Evolutionary conservation across 345 rosid species (phyloP).

Genomic region (Aquilaria yunnanensis): DNA sequence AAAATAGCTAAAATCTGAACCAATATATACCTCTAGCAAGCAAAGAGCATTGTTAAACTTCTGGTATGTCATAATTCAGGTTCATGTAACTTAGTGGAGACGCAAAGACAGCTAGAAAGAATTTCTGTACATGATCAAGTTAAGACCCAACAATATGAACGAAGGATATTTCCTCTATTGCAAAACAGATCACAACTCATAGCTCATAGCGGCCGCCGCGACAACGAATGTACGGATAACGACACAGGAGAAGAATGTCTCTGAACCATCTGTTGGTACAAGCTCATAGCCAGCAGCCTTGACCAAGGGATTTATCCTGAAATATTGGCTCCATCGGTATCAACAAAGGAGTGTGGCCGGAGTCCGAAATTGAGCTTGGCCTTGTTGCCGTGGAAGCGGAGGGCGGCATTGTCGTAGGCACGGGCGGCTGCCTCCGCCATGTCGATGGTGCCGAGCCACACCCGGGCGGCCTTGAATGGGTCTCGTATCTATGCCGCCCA

Average conservation of each 20-base stretch:
- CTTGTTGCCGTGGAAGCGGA: slow-evolving; percentile 76
- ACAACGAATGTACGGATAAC: background rate
- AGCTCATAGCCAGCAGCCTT: slow-evolving; percentile 22
- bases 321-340: slow-evolving; percentile 22
- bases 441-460: slow-evolving; percentile 90
- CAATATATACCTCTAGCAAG: no score
- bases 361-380: slow-evolving; percentile 83
- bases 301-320: slow-evolving; percentile 14
- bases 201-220: background rate
- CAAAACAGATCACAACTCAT: no score
- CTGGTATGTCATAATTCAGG: no score
- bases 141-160: no score
- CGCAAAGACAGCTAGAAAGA: no score
- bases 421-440: slow-evolving; percentile 84
- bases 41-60: no score
- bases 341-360: slow-evolving; percentile 28
- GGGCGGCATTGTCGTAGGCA: slow-evolving; percentile 88
- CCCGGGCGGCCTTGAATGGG: slow-evolving; percentile 82
- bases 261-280: slow-evolving; percentile 31
- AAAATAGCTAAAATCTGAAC: no score
- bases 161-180: no score
- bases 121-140: no score
- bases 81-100: no score
- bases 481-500: slow-evolving; percentile 98
- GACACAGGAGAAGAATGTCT: slow-evolving; percentile 25